Evolutionary conservation across 208 protist species (phyloP).

Genomic region (Crithidia expoeki): DNA sequence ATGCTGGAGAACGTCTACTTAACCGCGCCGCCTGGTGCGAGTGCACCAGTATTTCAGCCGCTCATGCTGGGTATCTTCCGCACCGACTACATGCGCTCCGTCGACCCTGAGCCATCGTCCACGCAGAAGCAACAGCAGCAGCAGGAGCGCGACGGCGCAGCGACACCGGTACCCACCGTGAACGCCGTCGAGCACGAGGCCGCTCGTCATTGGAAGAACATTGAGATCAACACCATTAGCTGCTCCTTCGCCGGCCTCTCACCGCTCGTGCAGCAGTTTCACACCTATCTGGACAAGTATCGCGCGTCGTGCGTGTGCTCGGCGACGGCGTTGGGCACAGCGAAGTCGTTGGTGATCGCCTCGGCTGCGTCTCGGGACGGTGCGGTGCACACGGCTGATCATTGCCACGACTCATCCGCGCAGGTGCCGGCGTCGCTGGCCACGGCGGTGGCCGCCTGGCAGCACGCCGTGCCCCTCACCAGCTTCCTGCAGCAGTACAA

Average conservation of each 20-base stretch:
- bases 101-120: constrained; percentile 20
- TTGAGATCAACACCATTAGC: constrained; percentile 98
- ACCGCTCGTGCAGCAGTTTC: constrained; percentile 80
- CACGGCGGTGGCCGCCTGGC: constrained; percentile 50
- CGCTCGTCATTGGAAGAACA: constrained; percentile 84
- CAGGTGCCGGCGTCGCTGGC: constrained; percentile 58
- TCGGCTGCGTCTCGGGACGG: background rate
- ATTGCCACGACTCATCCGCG: constrained; percentile 40
- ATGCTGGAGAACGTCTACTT: constrained; percentile 86
- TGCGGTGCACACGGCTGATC: constrained; percentile 22
- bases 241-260: constrained; percentile 92
- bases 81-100: constrained; percentile 93
- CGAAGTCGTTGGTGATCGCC: background rate
- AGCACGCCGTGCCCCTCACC: constrained; percentile 20
- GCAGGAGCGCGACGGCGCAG: background rate
- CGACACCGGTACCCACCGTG: background rate
- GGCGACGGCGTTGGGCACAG: background rate
- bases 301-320: constrained; percentile 18
- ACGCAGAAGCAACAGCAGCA: no score
- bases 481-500: constrained; percentile 29
- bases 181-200: constrained; percentile 19
- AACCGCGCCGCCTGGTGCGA: constrained; percentile 26
- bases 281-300: constrained; percentile 71
- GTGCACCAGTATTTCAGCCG: constrained; percentile 56
- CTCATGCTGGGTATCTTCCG: constrained; percentile 93